These are phyloP conservation scores for Taiozyma sp. DNA, from an alignment of 1,139 yeast genomes.

Conservation along the genomic window DNA sequence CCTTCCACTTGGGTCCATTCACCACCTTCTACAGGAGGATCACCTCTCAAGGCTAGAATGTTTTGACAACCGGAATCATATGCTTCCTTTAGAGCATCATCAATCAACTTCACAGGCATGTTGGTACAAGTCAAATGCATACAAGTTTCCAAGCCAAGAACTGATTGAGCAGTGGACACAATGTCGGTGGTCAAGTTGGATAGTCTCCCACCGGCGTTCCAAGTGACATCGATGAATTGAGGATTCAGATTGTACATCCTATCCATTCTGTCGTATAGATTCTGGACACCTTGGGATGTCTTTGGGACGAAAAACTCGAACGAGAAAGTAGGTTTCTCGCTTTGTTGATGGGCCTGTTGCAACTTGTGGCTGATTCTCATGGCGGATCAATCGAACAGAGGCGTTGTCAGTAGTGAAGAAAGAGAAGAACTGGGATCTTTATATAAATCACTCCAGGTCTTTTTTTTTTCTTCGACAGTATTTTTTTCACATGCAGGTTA, in stretches of 20 bases:
- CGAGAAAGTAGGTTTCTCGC: constrained; percentile 64
- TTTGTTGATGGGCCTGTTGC: constrained; percentile 25
- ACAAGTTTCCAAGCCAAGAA: constrained; percentile 93
- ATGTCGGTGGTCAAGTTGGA: constrained; percentile 82
- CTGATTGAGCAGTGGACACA: constrained; percentile 87
- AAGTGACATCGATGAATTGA: constrained; percentile 88
- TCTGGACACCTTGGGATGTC: constrained; percentile 95
- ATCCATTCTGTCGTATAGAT: constrained; percentile 94
- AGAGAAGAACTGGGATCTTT: background rate
- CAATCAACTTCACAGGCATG: constrained; percentile 80
- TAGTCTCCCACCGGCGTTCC: constrained; percentile 96
- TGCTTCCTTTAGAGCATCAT: constrained; percentile 81
- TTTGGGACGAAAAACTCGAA: constrained; percentile 98
- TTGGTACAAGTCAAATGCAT: constrained; percentile 98
- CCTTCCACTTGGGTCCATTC: constrained; percentile 50
- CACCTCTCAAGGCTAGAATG: constrained; percentile 83
- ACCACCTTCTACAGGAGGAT: constrained; percentile 69
- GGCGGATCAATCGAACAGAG: background rate
- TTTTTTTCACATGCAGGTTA: constrained; percentile 14
- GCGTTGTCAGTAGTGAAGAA: background rate
- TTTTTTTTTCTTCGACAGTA: constrained; percentile 1
- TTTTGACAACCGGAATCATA: constrained; percentile 92
- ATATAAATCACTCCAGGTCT: background rate
- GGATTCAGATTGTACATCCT: constrained; percentile 94
- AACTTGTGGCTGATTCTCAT: constrained; percentile 37